Evolutionary conservation across 305 asterid species (phyloP).

Genomic region (Solanum hybrid): DNA sequence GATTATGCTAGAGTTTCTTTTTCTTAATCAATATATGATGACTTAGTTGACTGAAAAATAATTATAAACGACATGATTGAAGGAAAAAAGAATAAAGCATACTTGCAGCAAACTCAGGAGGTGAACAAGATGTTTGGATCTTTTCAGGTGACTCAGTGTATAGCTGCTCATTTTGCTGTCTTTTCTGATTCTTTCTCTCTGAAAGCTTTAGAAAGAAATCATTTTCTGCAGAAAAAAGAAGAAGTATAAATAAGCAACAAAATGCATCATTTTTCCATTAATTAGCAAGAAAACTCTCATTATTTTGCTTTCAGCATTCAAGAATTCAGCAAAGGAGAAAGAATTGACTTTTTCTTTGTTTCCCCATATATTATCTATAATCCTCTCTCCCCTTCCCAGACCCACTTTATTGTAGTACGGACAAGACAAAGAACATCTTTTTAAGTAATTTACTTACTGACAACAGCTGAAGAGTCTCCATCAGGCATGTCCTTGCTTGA

Average conservation of each 20-base stretch:
- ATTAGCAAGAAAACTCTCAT: constrained; percentile 9
- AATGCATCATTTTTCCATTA: background rate
- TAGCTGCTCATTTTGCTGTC: constrained; percentile 31
- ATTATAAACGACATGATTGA: background rate
- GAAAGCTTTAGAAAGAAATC: constrained; percentile 45
- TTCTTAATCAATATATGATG: background rate
- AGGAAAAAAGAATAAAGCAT: constrained; percentile 20
- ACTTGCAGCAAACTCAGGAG: constrained; percentile 47
- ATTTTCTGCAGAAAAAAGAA: constrained; percentile 41
- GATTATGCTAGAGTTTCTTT: background rate
- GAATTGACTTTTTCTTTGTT: background rate
- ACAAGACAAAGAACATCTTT: background rate
- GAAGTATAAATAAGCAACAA: constrained; percentile 2
- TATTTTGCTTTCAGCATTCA: constrained; percentile 6
- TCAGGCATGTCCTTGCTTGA: constrained; percentile 34
- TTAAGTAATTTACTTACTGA: constrained; percentile 40
- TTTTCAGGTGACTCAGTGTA: constrained; percentile 28
- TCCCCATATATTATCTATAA: background rate
- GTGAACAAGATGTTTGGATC: constrained; percentile 26
- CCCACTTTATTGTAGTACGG: background rate
- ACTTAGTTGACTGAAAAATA: background rate
- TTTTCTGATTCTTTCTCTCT: constrained; percentile 35
- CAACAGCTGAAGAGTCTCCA: constrained; percentile 26
- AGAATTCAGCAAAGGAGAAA: background rate
- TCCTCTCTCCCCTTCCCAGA: background rate